A percentile compares a stretch with the other conserved stretches of the same genome.
Evolutionary conservation across 495 filamentous ascomycete species (phyloP).

Genomic region (Apodospora peruviana): DNA sequence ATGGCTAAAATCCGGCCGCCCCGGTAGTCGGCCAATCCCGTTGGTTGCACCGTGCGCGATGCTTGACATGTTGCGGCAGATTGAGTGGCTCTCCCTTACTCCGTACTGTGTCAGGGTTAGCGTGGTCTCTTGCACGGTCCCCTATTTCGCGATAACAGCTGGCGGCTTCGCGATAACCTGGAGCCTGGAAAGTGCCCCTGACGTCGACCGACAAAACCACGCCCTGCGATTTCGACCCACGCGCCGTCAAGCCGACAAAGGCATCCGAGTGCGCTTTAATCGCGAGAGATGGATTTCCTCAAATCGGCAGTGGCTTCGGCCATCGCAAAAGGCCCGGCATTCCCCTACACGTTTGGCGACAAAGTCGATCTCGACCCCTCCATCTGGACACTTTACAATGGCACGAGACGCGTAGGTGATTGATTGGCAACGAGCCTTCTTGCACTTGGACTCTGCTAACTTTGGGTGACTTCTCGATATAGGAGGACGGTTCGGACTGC

Average conservation of each 20-base stretch:
- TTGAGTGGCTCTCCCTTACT: not conserved
- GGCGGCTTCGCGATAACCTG: constrained; percentile 14
- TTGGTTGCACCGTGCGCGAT: not conserved
- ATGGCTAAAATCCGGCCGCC: not conserved
- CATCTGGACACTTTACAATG: constrained; percentile 90
- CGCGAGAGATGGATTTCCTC: constrained; percentile 98
- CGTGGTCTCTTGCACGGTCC: too few relatives aligned
- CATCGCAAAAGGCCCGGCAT: constrained; percentile 88
- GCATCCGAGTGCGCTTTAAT: too few relatives aligned
- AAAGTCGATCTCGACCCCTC: constrained; percentile 81
- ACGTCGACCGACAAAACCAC: not conserved
- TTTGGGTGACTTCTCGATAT: not conserved
- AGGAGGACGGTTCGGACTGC: constrained; percentile 91
- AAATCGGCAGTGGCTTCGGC: constrained; percentile 96
- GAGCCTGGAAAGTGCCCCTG: not conserved
- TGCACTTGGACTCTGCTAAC: not conserved
- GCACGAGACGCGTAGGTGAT: constrained; percentile 70
- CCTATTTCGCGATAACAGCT: constrained; percentile 17
- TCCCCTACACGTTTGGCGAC: constrained; percentile 89
- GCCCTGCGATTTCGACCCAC: not conserved
- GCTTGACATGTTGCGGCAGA: constrained; percentile 1
- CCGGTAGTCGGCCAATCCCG: too few relatives aligned
- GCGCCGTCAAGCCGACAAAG: not conserved
- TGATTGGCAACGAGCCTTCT: not conserved
- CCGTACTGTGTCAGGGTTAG: constrained; percentile 9